phyloP scores from a whole-genome alignment of 305 asterid genomes.

The Rubia peregrina region DNA sequence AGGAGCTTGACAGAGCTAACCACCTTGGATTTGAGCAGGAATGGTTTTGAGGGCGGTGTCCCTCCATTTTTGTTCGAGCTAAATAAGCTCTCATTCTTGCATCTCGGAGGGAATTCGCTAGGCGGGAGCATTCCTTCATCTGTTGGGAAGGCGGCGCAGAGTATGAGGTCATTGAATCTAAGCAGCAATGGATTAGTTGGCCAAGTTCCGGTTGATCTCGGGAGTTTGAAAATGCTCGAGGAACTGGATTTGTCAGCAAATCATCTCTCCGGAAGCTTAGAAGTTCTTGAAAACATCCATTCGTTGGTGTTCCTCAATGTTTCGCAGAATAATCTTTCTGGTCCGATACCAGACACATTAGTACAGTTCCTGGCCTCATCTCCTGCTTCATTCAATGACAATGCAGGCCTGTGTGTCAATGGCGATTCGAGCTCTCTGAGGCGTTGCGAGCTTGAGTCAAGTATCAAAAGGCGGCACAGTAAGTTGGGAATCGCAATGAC shows the following conservation, averaged over 20 bases:
- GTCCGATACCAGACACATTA: conserved; percentile 50
- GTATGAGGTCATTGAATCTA: conserved; percentile 54
- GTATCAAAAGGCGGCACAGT: conserved; percentile 25
- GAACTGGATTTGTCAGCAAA: conserved; percentile 59
- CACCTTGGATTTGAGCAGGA: conserved; percentile 52
- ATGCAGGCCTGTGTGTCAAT: conserved; percentile 43
- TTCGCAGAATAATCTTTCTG: conserved; percentile 57
- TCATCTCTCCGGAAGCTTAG: conserved; percentile 58
- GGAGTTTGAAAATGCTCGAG: conserved; percentile 53
- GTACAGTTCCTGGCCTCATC: conserved; percentile 34
- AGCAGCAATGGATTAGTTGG: conserved; percentile 58
- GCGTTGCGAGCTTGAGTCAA: conserved; percentile 34
- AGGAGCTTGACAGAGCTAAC: conserved; percentile 46
- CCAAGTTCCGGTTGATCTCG: conserved; percentile 47
- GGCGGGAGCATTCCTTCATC: conserved; percentile 52
- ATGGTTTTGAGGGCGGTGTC: conserved; percentile 48
- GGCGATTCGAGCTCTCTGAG: conserved; percentile 24
- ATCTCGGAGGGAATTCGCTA: conserved; percentile 65
- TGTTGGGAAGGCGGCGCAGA: conserved; percentile 32
- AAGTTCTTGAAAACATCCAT: conserved; percentile 32
- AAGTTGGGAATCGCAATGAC: conserved; percentile 33
- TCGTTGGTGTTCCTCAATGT: conserved; percentile 50
- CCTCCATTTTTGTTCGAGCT: conserved; percentile 53
- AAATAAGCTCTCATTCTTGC: conserved; percentile 45
- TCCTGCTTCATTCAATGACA: conserved; percentile 57